Evolutionary conservation across 2,329 filamentous ascomycete genomes (phyloP), one percentile per base, ranked within the genome.

Genomic region (Microascus cirrosus): DNA sequence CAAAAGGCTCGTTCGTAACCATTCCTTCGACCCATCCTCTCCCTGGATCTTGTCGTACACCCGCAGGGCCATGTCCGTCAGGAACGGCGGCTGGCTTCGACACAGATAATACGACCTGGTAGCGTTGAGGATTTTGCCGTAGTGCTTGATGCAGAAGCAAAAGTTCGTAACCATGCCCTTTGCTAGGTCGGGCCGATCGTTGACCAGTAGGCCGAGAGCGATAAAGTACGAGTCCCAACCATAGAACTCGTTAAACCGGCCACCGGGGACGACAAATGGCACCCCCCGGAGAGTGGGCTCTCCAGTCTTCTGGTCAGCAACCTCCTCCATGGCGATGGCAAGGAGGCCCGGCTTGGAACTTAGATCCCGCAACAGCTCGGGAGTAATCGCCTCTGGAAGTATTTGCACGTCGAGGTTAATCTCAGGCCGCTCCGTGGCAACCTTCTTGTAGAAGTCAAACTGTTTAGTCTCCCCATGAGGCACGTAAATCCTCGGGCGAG

Each of bases 191-290:
- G 90, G 84, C 60, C 89, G 85, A 68, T 94, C 89, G 67, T 93
- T 90, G 64, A 90, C 83, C 60, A 97, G 77, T 59, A 99, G 79
- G 20, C 94, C 94, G 2, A 97, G 78, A 5, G 93, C 94, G 70
- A 93, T 90, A 91, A 99, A 97, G 76, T 97, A 99, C 70, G 91
- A 96, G 73, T 99, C 94, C 94, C 94, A 99, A 53, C 93, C 93
- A 69, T 99, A 99, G 24, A 99, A 74, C 71, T 99, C 94, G 72
- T 99, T 99, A 84, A 99, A 99, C 34, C 94, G 84, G 25, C 94
- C 94, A 60, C 94, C 94, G 0, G 94, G 94, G 2, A 99, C 94
- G n/a, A 97, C 91, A 65, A 97, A 99, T 0, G 94, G 93, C 59
- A 95, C 78, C 2, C 94, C 94, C 39, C 80, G 79, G 48, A 95